phyloP scores from a whole-genome alignment of 2,329 filamentous ascomycete genomes.

The Cytospora piceae region DNA sequence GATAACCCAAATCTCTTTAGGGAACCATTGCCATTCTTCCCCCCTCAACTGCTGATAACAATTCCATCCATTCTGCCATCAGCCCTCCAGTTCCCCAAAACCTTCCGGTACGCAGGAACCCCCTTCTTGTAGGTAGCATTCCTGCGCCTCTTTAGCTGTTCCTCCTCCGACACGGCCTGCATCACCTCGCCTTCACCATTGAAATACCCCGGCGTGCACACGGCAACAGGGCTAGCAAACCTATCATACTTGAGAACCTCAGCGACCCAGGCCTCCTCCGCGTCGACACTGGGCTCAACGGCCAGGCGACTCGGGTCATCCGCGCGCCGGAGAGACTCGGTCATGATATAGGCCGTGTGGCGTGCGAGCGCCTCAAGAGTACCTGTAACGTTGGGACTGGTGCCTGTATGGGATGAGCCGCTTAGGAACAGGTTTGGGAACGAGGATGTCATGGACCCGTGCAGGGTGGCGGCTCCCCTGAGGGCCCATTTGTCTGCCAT shows the following conservation, averaged over 20 bases:
- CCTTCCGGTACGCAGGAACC: constrained; percentile 4
- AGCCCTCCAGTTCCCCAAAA: constrained; percentile 1
- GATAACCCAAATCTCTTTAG: not conserved
- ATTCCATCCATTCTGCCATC: constrained; percentile 12
- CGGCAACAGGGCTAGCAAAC: constrained; percentile 9
- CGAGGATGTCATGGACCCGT: constrained; percentile 29
- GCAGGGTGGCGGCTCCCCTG: constrained; percentile 24
- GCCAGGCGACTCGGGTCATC: constrained; percentile 3
- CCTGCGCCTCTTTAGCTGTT: constrained; percentile 4
- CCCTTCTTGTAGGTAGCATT: constrained; percentile 2
- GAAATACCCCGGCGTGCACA: constrained; percentile 30
- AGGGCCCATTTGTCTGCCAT: constrained; percentile 32
- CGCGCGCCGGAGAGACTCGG: constrained; percentile 12
- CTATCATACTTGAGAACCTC: constrained; percentile 18
- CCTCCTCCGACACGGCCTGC: constrained; percentile 9
- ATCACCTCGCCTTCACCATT: constrained; percentile 27
- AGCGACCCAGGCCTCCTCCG: constrained; percentile 24
- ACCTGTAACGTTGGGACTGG: constrained; percentile 22
- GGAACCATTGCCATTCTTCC: not conserved
- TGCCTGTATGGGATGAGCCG: constrained; percentile 22
- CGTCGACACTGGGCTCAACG: constrained; percentile 26
- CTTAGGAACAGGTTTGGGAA: constrained; percentile 35
- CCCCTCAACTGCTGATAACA: not conserved
- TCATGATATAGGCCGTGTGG: constrained; percentile 24
- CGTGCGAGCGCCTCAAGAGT: constrained; percentile 46